Percentiles rank a stretch among this genome's conserved stretches.
Evolutionary conservation across 352 stramenopile genomes (phyloP).

Genomic region (Hyphochytrium catenoides): DNA sequence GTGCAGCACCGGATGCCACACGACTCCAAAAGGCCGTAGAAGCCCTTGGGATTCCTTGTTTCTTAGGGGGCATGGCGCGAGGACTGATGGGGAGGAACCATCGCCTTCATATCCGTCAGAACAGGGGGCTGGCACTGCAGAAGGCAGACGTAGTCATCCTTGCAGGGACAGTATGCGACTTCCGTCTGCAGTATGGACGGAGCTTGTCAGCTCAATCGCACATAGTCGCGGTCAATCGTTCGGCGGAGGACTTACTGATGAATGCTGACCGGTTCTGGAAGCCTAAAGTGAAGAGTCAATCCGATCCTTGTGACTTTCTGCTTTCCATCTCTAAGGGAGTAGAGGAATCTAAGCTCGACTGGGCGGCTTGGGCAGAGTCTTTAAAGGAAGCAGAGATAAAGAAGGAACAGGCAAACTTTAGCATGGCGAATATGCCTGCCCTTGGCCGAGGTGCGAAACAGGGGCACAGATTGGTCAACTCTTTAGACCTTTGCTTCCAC

Average conservation of each 20-base stretch:
- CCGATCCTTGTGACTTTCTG: conserved; percentile 9
- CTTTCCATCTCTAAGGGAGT: conserved; percentile 3
- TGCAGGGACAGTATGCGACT: conserved; percentile 7
- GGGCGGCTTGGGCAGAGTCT: neutral
- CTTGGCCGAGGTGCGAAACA: conserved; percentile 7
- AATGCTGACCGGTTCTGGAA: conserved; percentile 12
- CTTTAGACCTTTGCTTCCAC: conserved; percentile 5
- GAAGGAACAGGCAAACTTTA: conserved; percentile 2
- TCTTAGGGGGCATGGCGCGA: conserved; percentile 6
- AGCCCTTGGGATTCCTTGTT: conserved; percentile 7
- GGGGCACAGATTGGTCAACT: conserved; percentile 5
- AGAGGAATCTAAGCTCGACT: neutral
- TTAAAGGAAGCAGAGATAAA: neutral
- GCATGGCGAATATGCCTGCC: conserved; percentile 4
- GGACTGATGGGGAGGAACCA: neutral
- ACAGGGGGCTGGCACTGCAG: neutral
- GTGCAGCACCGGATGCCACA: conserved; percentile 1
- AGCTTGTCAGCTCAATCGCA: conserved; percentile 3
- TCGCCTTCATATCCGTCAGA: neutral
- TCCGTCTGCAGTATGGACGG: conserved; percentile 10
- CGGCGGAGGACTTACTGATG: conserved; percentile 4
- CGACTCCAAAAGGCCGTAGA: conserved; percentile 3
- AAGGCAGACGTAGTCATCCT: conserved; percentile 1
- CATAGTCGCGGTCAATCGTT: conserved; percentile 10
- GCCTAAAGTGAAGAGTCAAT: conserved; percentile 1